Evolutionary conservation across 441 rosid species (phyloP), one percentile per base, ranked within the genome.

Genomic region (Erysimum pusillum): DNA sequence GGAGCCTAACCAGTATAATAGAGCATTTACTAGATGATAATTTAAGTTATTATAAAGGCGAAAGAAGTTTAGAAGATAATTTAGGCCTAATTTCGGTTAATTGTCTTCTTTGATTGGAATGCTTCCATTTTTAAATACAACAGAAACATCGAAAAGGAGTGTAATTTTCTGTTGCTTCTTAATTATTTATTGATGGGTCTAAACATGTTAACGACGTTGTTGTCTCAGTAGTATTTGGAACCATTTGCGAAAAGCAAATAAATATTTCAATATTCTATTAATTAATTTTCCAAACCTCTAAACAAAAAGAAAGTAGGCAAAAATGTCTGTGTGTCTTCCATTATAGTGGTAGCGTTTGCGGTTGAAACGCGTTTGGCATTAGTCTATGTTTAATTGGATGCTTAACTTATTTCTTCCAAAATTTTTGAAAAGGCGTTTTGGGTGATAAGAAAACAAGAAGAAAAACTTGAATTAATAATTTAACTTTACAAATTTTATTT

Each of bases 191-290:
- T 46, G 60, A 59, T 46, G n/a, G n/a, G 25, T 42, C 32, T 41
- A 69, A 42, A 42, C 20, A 56, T 58, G 38, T 44, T 54, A 56
- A 56, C 41, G 59, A 74, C 49, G 45, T 22, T 34, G 41, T 56
- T 74, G 72, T 65, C 59, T 65, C 51, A 20, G n/a, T n/a, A n/a
- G n/a, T 65, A 57, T 34, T 56, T 56, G 59, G 64, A 74, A 65
- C 64, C 65, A 73, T 74, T 44, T 45, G 48, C 9, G 1, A 32
- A 41, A 63, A 52, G 63, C 15, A 63, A 73, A 17, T 42, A 73
- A 4, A 44, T 66, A 15, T 48, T 12, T 28, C 36, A 14, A n/a
- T 28, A 38, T 44, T 38, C 7, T 71, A 6, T 1, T 22, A 22
- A 22, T 5, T 22, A 54, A 32, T 73, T 63, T 35, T 63, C 70